A percentile compares a stretch with the other conserved stretches of the same genome.
phyloP scores from a whole-genome alignment of 371 early-diverging fungal species.

The Encephalitozoon intestinalis region DNA sequence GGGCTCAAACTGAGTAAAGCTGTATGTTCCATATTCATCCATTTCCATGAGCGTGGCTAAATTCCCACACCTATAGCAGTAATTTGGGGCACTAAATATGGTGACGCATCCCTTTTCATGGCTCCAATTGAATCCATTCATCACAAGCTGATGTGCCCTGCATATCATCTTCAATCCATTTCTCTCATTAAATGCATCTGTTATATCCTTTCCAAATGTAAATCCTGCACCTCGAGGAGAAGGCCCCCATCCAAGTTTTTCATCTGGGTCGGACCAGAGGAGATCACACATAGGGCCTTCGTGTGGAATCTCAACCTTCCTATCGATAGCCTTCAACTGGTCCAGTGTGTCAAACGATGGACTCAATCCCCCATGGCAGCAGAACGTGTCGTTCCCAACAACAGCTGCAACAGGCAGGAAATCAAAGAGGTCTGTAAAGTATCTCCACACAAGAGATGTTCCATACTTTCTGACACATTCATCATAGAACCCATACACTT shows the following conservation, averaged over 20 bases:
- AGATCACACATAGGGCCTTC: constrained; percentile 95
- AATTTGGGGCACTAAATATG: constrained; percentile 96
- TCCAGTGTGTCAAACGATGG: constrained; percentile 90
- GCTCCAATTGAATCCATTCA: constrained; percentile 96
- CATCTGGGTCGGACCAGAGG: constrained; percentile 98
- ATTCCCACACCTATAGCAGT: constrained; percentile 97
- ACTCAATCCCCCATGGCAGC: constrained; percentile 96
- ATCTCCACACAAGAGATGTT: constrained; percentile 91
- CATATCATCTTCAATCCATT: constrained; percentile 89
- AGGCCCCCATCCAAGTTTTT: constrained; percentile 90
- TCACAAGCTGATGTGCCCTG: constrained; percentile 96
- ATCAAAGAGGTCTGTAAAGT: constrained; percentile 93
- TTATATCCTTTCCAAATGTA: constrained; percentile 85
- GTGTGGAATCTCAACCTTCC: constrained; percentile 93
- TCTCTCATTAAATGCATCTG: constrained; percentile 83
- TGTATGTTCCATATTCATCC: constrained; percentile 71
- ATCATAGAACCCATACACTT: constrained; percentile 98
- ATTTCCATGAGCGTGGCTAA: constrained; percentile 91
- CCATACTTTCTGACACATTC: constrained; percentile 96
- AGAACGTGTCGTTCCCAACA: constrained; percentile 82
- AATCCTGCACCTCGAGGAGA: constrained; percentile 96
- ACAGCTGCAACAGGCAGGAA: constrained; percentile 89
- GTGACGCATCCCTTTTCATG: constrained; percentile 94
- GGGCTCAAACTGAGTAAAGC: constrained; percentile 87
- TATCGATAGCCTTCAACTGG: constrained; percentile 84